Evolutionary conservation across 1,284 basidiomycete genomes (phyloP), one percentile per base, ranked within the genome.

Genomic region (Heterobasidion parviporum): DNA sequence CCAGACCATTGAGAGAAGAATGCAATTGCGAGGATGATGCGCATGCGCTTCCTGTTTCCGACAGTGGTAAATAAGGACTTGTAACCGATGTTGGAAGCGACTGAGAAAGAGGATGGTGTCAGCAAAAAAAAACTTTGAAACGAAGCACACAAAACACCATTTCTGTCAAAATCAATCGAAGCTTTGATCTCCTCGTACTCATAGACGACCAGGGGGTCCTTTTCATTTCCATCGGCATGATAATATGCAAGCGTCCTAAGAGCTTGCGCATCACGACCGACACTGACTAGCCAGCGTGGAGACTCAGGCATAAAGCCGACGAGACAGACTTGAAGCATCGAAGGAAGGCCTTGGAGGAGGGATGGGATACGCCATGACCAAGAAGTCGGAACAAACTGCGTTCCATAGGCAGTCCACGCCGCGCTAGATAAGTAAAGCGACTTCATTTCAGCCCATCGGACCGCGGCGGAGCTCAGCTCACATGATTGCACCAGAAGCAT

Each of bases 321-420:
- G 18, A 89, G 67, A 61, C 62, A 59, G 55, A 89, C 69, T 66
- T 89, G 87, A 51, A 83, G 59, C 55, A 85, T 57, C 1, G 85
- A 80, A 8, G 86, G 84, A 47, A 82, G 64, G 57, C 70, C 83
- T 67, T 89, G 87, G 32, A 89, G 71, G 44, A 80, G 65, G 14
- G 85, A 87, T 16, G 87, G 86, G 53, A 88, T 74, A 60, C 88
- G 82, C 88, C 88, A 90, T 38, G 85, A 71, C 88, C 87, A 89
- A 14, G 79, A 78, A 62, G 63, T 79, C 38, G 69, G 62, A 51
- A 90, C 82, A 64, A 78, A 76, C 72, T 85, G 83, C 7, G 87
- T 85, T 26, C 87, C 87, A 65, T 80, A 91, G 1, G 85, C 84
- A 0, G 82, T 73, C 87, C 88, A 91, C 0, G 87, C 85, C 33